phyloP scores from a whole-genome alignment of 495 filamentous ascomycete genomes.

The Diplogelasinospora grovesii region DNA sequence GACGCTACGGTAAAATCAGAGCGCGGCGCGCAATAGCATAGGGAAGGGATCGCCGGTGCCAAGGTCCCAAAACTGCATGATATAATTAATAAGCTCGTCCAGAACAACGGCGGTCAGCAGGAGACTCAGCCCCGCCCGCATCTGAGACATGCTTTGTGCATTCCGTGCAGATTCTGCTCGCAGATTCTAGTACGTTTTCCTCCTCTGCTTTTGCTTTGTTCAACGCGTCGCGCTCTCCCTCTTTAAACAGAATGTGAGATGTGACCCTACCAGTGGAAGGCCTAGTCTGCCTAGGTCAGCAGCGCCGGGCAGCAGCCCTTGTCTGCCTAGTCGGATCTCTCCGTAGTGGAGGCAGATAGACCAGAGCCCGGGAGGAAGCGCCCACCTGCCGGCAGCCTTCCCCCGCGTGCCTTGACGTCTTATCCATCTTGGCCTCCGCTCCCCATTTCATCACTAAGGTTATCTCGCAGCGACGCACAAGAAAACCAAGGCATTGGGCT shows the following conservation, averaged over 20 bases:
- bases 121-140: background rate
- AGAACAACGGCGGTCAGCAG: background rate
- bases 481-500: background rate
- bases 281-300: no score
- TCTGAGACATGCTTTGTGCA: background rate
- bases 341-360: no score
- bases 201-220: no score
- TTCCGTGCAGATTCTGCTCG: background rate
- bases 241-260: no score
- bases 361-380: background rate
- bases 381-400: background rate
- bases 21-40: background rate
- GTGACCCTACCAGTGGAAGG: no score
- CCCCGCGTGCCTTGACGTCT: background rate
- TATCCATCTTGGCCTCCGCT: background rate
- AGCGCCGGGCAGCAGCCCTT: no score
- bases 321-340: background rate
- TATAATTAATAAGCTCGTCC: background rate
- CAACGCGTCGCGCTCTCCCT: background rate
- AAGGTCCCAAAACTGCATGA: conserved; percentile 1
- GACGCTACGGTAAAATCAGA: conserved; percentile 1
- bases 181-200: no score
- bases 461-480: background rate
- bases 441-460: background rate
- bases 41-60: conserved; percentile 5